These are phyloP conservation scores for Salix brachista DNA, from an alignment of 345 rosid species.

Conservation along the genomic window DNA sequence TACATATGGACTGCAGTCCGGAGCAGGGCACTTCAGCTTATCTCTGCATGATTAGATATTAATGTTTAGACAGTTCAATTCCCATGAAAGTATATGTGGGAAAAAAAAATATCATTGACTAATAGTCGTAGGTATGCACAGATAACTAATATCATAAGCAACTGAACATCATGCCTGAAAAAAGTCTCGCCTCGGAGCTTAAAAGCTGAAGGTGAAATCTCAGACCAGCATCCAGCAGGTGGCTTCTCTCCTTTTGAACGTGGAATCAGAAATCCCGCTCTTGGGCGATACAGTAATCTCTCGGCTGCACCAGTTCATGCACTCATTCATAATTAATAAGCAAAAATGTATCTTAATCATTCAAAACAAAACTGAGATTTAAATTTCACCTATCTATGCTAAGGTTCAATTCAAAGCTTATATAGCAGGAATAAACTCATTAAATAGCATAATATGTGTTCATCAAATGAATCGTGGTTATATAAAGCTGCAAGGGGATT, in stretches of 20 bases:
- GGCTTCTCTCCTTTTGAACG: slow-evolving; percentile 45
- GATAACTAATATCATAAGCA: background rate
- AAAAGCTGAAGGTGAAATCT: slow-evolving; percentile 62
- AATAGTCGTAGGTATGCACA: background rate
- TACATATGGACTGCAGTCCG: slow-evolving; percentile 50
- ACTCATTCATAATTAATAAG: background rate
- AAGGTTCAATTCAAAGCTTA: background rate
- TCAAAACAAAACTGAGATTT: background rate
- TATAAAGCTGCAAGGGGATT: too few relatives aligned
- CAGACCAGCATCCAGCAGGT: slow-evolving; percentile 56
- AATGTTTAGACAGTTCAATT: background rate
- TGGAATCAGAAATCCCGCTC: slow-evolving; percentile 63
- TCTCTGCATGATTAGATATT: slow-evolving; percentile 45
- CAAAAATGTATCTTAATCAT: background rate
- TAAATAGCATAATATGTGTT: background rate
- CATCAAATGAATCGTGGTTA: too few relatives aligned
- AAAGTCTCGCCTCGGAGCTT: slow-evolving; percentile 64
- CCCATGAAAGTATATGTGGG: background rate
- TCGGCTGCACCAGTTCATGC: slow-evolving; percentile 44
- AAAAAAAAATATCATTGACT: background rate
- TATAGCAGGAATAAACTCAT: background rate
- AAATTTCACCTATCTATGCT: background rate
- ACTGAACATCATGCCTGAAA: slow-evolving; percentile 41
- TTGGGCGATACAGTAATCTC: slow-evolving; percentile 49
- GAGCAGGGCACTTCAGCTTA: slow-evolving; percentile 61